Conservation (phyloP, 2,329 filamentous ascomycete genomes). For the Colletotrichum limetticola region DNA sequence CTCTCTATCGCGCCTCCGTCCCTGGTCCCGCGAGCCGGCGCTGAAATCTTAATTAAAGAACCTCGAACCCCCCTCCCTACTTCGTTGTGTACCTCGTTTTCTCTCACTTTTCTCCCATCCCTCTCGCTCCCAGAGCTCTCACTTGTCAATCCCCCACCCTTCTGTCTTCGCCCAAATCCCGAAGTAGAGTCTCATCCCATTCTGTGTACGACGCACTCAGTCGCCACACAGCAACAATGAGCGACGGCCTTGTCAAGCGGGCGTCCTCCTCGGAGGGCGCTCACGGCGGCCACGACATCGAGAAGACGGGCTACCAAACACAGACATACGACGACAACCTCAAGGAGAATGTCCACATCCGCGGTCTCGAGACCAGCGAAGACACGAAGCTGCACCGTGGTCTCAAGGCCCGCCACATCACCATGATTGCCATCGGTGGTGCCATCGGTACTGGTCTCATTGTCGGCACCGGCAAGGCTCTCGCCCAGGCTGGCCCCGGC, state of each 20-base stretch:
- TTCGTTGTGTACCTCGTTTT: background rate
- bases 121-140: slow-evolving; percentile 25
- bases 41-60: slow-evolving; percentile 29
- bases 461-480: slow-evolving; percentile 71
- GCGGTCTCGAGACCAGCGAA: slow-evolving; percentile 60
- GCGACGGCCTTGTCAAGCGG: slow-evolving; percentile 42
- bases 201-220: background rate
- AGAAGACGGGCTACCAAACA: slow-evolving; percentile 39
- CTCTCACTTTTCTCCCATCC: slow-evolving; percentile 12
- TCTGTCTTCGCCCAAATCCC: background rate
- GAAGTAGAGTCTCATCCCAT: slow-evolving; percentile 5
- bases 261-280: slow-evolving; percentile 41
- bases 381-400: slow-evolving; percentile 62
- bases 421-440: slow-evolving; percentile 77
- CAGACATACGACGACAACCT: slow-evolving; percentile 37
- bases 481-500: slow-evolving; percentile 67
- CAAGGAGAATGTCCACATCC: slow-evolving; percentile 49
- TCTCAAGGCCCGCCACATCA: slow-evolving; percentile 65
- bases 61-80: slow-evolving; percentile 4
- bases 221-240: slow-evolving; percentile 34
- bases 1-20: slow-evolving; percentile 7
- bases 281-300: slow-evolving; percentile 37
- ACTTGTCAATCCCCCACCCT: background rate
- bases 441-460: slow-evolving; percentile 81
- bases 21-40: slow-evolving; percentile 15